Evolutionary conservation across 1,284 basidiomycete genomes (phyloP).

Genomic region (Tranzscheliella williamsii): DNA sequence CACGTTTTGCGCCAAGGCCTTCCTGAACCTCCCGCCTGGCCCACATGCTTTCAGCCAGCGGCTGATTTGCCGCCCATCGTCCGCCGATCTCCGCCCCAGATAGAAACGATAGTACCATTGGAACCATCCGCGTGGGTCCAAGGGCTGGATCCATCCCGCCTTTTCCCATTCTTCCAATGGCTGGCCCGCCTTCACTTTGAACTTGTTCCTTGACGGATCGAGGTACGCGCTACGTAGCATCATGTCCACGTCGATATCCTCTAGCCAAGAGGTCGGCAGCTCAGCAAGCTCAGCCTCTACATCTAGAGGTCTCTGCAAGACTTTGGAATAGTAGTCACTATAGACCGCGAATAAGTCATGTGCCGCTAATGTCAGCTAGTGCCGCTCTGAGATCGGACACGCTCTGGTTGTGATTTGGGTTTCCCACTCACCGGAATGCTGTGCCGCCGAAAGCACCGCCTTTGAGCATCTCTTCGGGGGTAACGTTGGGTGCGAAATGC

Average conservation of each 20-base stretch:
- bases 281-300: conserved; percentile 39
- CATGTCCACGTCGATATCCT: conserved; percentile 26
- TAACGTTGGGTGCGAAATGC: conserved; percentile 63
- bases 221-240: conserved; percentile 43
- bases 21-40: conserved; percentile 63
- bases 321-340: conserved; percentile 35
- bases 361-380: no score
- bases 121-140: conserved; percentile 65
- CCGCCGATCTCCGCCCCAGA: conserved; percentile 62
- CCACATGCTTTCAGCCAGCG: conserved; percentile 64
- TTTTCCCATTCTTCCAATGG: conserved; percentile 64
- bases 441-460: conserved; percentile 64
- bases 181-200: conserved; percentile 63
- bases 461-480: conserved; percentile 63
- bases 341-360: neutral
- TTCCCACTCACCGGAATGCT: conserved; percentile 60
- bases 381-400: no score
- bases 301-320: conserved; percentile 29
- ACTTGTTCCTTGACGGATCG: conserved; percentile 61
- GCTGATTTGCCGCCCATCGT: conserved; percentile 64
- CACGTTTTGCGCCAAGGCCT: conserved; percentile 62
- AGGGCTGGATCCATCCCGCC: conserved; percentile 63
- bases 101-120: conserved; percentile 63
- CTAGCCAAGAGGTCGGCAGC: conserved; percentile 41
- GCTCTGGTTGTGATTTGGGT: neutral